A percentile compares a stretch with the other conserved stretches of the same genome.
Conservation (phyloP, 2,329 filamentous ascomycete species). For the Penicillium sp. region DNA sequence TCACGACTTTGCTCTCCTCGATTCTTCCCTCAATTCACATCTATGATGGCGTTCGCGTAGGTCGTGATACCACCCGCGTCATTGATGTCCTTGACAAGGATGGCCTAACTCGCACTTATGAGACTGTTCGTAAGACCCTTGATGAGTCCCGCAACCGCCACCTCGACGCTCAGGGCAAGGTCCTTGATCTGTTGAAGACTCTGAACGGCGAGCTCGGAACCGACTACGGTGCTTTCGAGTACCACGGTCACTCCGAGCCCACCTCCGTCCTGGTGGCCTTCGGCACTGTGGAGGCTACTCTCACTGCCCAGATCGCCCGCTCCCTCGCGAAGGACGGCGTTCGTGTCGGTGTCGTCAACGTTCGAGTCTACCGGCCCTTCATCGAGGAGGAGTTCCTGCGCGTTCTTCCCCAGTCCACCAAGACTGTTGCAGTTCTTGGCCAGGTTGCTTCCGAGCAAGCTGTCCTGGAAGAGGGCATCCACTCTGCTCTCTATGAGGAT, state of each 20-base stretch:
- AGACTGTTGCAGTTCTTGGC: conserved; percentile 79
- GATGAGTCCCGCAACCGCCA: conserved; percentile 66
- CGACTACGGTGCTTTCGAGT: conserved; percentile 90
- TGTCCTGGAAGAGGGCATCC: conserved; percentile 70
- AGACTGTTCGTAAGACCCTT: conserved; percentile 62
- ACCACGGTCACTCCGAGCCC: conserved; percentile 76
- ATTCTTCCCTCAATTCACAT: conserved; percentile 81
- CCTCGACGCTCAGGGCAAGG: conserved; percentile 68
- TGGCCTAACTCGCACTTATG: conserved; percentile 68
- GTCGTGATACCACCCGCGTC: conserved; percentile 76
- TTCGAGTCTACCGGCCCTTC: conserved; percentile 92
- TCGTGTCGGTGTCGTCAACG: conserved; percentile 83
- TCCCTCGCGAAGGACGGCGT: conserved; percentile 70
- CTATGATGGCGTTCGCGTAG: conserved; percentile 82
- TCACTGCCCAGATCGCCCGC: conserved; percentile 76
- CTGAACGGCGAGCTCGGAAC: conserved; percentile 93
- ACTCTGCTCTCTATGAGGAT: conserved; percentile 89
- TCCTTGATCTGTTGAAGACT: conserved; percentile 66
- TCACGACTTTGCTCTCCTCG: conserved; percentile 76
- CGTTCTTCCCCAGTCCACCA: conserved; percentile 70
- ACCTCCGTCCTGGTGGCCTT: conserved; percentile 88
- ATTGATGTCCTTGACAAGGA: conserved; percentile 76
- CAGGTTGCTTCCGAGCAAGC: conserved; percentile 75
- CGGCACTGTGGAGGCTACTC: conserved; percentile 83
- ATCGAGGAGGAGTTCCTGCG: conserved; percentile 91